Base-by-base conservation (phyloP, 1,139 yeast species). In the Yamadazyma atmosphaerica region DNA sequence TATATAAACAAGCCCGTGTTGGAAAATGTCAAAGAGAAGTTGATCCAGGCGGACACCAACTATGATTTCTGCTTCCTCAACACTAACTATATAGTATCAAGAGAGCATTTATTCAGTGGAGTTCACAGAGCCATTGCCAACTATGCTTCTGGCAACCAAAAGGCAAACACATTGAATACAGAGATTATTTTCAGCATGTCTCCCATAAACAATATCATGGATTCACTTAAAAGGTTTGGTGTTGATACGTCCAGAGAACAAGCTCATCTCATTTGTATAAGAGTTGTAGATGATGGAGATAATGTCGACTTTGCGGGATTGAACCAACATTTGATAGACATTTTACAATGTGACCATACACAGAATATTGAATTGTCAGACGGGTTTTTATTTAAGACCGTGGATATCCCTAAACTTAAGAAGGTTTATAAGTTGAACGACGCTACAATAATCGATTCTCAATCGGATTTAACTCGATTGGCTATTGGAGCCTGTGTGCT, bases 181-280 rank as follows among this genome's bases (percentile, higher is more conserved):
- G 77, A 72, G 45, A 65, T 71, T 26, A 61, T 72, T 17, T 61
- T 64, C 45, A 67, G 61, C 43, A 56, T 72, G 41, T 66, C 72
- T 3, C 75, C 77, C 2, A 58, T 65, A 12, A 72, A 70, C 53
- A 71, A 68, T 42, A 67, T 72, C 33, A 58, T 61, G 57, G 76
- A 72, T 41, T 74, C 77, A 1, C 56, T 72, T 43, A 63, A 58
- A 38, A 48, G 65, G 39, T 72, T 72, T 50, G 77, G 77, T 1
- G 60, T 72, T 13, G 71, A 65, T 48, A 57, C 56, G 12, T 32
- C 44, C 50, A 9, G 58, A 17, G 43, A 33, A 6, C 17, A 13
- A 4, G 46, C 36, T 32, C 29, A 57, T 35, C 45, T 67, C 10
- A 52, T 71, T 3, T 65, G 59, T 9, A 49, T 72, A n/a, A 66